Conservation (phyloP, 2,329 filamentous ascomycete species). For the Zymoseptoria crescenta region DNA sequence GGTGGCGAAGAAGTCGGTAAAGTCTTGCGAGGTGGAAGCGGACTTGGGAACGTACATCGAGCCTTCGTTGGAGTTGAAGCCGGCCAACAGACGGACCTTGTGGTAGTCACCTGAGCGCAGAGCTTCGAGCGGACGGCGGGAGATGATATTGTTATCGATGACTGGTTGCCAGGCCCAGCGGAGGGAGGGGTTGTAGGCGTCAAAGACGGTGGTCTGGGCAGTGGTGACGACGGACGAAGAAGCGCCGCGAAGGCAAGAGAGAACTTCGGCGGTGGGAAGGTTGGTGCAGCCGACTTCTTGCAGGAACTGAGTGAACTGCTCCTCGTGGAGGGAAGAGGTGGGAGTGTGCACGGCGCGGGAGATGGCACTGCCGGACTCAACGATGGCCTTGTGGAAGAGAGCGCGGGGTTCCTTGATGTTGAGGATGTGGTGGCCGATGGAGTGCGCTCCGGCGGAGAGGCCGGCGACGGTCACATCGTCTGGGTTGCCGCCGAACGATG, state of each 20-base stretch:
- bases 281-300: constrained; percentile 29
- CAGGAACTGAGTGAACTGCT: constrained; percentile 40
- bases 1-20: constrained; percentile 52
- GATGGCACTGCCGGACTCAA: constrained; percentile 42
- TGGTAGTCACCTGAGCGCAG: constrained; percentile 49
- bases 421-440: constrained; percentile 61
- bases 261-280: constrained; percentile 26
- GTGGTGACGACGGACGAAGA: constrained; percentile 31
- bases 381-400: constrained; percentile 41
- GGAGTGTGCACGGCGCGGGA: constrained; percentile 41
- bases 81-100: constrained; percentile 57
- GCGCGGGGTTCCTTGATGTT: constrained; percentile 32
- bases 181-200: constrained; percentile 40
- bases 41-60: constrained; percentile 52
- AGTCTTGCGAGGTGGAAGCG: constrained; percentile 44
- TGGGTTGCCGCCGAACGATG: constrained; percentile 32
- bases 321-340: constrained; percentile 33
- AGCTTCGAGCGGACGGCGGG: constrained; percentile 50
- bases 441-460: constrained; percentile 55
- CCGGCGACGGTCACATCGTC: constrained; percentile 23
- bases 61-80: constrained; percentile 65
- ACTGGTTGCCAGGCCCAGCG: constrained; percentile 60
- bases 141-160: constrained; percentile 55
- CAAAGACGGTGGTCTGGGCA: constrained; percentile 38
- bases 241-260: constrained; percentile 37